Percentiles rank a stretch among this genome's conserved stretches.
These are phyloP conservation scores for Yamadazyma spencermartinsiae DNA, from an alignment of 1,139 yeast species.

Conservation along the genomic window DNA sequence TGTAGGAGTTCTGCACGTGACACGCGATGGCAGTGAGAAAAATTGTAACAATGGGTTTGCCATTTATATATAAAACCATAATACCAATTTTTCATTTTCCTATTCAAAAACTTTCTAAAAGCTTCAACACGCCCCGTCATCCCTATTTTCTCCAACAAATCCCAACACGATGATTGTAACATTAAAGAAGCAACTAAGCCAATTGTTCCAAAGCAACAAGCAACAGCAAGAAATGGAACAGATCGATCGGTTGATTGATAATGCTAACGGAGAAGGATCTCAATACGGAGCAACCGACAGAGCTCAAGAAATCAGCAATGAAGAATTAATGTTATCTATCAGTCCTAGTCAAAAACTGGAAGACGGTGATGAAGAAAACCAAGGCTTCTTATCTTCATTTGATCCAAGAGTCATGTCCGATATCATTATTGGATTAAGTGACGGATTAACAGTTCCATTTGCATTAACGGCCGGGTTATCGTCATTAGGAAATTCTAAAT, in stretches of 20 bases:
- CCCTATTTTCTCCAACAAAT: too few relatives aligned
- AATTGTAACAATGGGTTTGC: slow-evolving; percentile 1
- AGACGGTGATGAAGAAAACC: slow-evolving; percentile 25
- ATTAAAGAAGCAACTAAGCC: slow-evolving; percentile 36
- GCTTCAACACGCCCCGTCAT: slow-evolving; percentile 1
- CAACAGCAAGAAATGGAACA: slow-evolving; percentile 33
- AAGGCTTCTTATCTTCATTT: slow-evolving; percentile 42
- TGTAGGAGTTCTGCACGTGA: slow-evolving; percentile 4
- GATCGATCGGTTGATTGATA: slow-evolving; percentile 36
- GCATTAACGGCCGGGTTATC: slow-evolving; percentile 83
- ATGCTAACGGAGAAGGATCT: slow-evolving; percentile 13
- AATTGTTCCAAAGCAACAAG: slow-evolving; percentile 21
- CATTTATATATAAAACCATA: slow-evolving; percentile 6
- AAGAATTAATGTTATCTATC: slow-evolving; percentile 37
- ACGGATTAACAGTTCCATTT: slow-evolving; percentile 82
- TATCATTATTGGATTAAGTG: slow-evolving; percentile 74
- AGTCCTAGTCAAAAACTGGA: slow-evolving; percentile 19
- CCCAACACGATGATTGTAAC: slow-evolving; percentile 33
- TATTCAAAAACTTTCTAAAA: background rate
- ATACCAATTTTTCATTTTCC: slow-evolving; percentile 1
- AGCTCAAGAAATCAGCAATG: slow-evolving; percentile 38
- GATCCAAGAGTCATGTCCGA: slow-evolving; percentile 82
- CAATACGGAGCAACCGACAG: slow-evolving; percentile 47
- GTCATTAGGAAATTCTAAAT: slow-evolving; percentile 69
- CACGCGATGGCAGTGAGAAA: slow-evolving; percentile 4